Base-by-base conservation (phyloP, 2,329 filamentous ascomycete genomes). In the Boeremia exigua region DNA sequence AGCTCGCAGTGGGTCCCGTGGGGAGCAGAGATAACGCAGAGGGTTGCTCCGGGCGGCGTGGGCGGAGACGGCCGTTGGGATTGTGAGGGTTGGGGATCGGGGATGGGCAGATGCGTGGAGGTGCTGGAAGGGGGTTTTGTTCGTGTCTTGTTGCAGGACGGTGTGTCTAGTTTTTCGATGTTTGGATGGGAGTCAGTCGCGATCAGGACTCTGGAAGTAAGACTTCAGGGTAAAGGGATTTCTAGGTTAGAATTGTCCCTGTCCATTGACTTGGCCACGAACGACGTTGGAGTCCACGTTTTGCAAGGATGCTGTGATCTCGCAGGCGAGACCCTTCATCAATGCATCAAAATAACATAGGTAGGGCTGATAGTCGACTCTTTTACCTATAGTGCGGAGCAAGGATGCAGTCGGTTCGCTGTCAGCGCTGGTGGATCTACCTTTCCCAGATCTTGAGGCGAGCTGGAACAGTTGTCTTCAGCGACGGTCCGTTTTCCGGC, bases 401-500 rank as follows among this genome's bases (percentile, higher is more conserved):
- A 27, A 27, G 9, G 4, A 12, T 7, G 17, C 14, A 15, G 32
- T 12, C 43, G 42, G 47, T 51, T 56, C 37, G 53, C 30, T 27
- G 12, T 27, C 23, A 5, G 8, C n/a, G 32, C 25, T 36, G 34
- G 46, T 48, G 54, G 51, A 54, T 56, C 51, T 3, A n/a, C 40
- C 44, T 44, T 46, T 60, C 42, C 47, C 38, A 58, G 51, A 60
- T 57, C 44, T 52, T 15, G 44, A 33, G 28, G 48, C 25, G 45
- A 51, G 43, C 51, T 60, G 36, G 17, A 25, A 19, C 39, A n/a
- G 33, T 23, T 32, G 34, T 23, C 19, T 23, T 38, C 29, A 27
- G 37, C 33, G 48, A 49, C 59, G 62, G 59, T 46, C 62, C 62
- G 64, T 28, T 38, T 17, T 59, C 49, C 54, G 48, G 54, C 44